Percentiles rank a stretch among this genome's conserved stretches.
These are phyloP conservation scores for Helichrysum umbraculigerum DNA, from an alignment of 129 eudicot genomes.

Conservation along the genomic window DNA sequence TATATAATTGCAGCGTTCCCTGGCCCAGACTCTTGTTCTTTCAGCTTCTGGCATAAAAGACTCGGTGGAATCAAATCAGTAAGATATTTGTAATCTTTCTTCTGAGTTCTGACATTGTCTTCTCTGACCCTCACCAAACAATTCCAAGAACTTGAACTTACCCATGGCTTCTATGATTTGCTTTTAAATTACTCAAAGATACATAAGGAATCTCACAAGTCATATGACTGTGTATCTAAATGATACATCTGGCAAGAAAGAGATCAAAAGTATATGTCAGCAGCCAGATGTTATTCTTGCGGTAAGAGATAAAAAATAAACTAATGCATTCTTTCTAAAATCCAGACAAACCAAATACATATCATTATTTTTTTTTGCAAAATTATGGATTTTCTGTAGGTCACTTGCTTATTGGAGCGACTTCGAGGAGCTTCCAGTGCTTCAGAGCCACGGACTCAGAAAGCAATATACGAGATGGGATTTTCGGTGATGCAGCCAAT, in stretches of 20 bases:
- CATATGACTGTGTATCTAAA: conserved; percentile 72
- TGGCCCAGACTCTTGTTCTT: conserved; percentile 82
- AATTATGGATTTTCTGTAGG: conserved; percentile 41
- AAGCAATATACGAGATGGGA: conserved; percentile 86
- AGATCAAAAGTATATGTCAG: conserved; percentile 66
- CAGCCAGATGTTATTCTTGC: conserved; percentile 78
- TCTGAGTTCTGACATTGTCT: background rate
- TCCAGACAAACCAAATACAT: background rate
- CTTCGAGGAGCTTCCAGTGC: conserved; percentile 97
- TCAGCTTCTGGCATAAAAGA: conserved; percentile 80
- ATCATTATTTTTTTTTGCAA: background rate
- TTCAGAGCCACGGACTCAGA: conserved; percentile 85
- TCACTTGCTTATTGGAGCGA: conserved; percentile 85
- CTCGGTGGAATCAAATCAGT: conserved; percentile 68
- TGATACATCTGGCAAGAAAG: conserved; percentile 69
- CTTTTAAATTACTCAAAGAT: conserved; percentile 45
- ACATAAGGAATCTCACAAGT: conserved; percentile 60
- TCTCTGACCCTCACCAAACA: background rate
- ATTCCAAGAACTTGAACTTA: background rate
- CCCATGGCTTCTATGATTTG: conserved; percentile 13
- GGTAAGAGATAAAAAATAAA: conserved; percentile 47
- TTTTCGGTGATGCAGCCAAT: conserved; percentile 76
- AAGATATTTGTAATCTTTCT: conserved; percentile 19
- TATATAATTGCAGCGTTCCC: conserved; percentile 72
- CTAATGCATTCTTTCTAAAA: background rate